These are phyloP conservation scores for Oryza longistaminata DNA, from an alignment of 176 grass and related monocot genomes.

Conservation along the genomic window DNA sequence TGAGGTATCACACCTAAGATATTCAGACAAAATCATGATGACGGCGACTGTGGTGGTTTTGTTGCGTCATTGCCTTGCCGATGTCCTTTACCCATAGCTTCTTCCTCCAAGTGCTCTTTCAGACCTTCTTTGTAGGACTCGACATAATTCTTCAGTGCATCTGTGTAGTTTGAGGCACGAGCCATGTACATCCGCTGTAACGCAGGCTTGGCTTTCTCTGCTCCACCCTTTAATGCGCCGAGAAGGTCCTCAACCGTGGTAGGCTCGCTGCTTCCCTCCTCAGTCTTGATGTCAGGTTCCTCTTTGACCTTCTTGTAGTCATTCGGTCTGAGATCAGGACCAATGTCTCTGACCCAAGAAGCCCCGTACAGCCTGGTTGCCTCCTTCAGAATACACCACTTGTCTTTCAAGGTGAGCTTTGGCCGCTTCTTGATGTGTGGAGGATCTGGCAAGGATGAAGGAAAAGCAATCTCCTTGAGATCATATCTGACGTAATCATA, in stretches of 20 bases:
- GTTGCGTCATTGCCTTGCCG: not conserved
- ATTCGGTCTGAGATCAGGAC: slow-evolving; percentile 56
- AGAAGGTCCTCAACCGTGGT: slow-evolving; percentile 27
- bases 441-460: slow-evolving; percentile 64
- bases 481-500: slow-evolving; percentile 64
- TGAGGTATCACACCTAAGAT: not conserved
- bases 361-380: slow-evolving; percentile 59
- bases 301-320: slow-evolving; percentile 41
- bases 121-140: slow-evolving; percentile 45
- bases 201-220: slow-evolving; percentile 25
- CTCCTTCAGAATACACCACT: slow-evolving; percentile 69
- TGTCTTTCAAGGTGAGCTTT: slow-evolving; percentile 46
- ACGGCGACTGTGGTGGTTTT: not conserved
- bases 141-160: slow-evolving; percentile 37
- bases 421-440: slow-evolving; percentile 47
- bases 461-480: slow-evolving; percentile 79
- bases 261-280: slow-evolving; percentile 8
- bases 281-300: not conserved
- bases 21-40: not conserved
- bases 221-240: not conserved
- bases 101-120: slow-evolving; percentile 45
- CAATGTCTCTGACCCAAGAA: slow-evolving; percentile 49
- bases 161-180: slow-evolving; percentile 33
- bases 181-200: slow-evolving; percentile 40
- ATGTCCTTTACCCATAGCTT: not conserved